phyloP scores from a whole-genome alignment of 352 stramenopile genomes.

The Phytopythium cucurbitacearum region DNA sequence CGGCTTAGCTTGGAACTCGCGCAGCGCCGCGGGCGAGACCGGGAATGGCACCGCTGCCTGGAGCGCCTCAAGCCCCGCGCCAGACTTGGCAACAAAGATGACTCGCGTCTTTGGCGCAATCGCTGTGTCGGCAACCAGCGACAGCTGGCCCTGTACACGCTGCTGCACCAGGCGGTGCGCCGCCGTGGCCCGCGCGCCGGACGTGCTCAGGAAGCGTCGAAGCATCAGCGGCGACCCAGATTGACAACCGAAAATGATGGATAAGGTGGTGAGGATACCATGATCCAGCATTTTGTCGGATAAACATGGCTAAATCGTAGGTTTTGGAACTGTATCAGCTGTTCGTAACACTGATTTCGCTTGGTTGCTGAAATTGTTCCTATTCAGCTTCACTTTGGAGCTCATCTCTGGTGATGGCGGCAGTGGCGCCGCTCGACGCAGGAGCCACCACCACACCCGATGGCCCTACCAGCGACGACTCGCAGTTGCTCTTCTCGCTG shows the following conservation, averaged over 20 bases:
- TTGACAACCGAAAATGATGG: not conserved
- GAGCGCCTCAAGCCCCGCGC: slow-evolving; percentile 15
- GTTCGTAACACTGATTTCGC: too few species aligned
- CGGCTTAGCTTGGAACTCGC: slow-evolving; percentile 60
- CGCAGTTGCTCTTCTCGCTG: slow-evolving; percentile 35
- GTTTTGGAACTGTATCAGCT: too few species aligned
- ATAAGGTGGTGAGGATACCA: not conserved
- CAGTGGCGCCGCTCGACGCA: too few species aligned
- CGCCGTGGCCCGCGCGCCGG: slow-evolving; percentile 11
- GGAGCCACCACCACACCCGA: too few species aligned
- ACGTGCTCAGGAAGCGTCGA: slow-evolving; percentile 41
- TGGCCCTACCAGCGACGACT: not conserved
- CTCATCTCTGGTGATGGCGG: too few species aligned
- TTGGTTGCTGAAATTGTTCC: too few species aligned
- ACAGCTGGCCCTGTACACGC: slow-evolving; percentile 46
- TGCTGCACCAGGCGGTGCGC: slow-evolving; percentile 64
- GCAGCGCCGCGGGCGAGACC: slow-evolving; percentile 55
- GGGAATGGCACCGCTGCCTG: slow-evolving; percentile 51
- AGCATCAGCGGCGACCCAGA: slow-evolving; percentile 12
- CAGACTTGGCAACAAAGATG: slow-evolving; percentile 38
- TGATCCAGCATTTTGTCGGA: too few species aligned
- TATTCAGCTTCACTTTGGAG: too few species aligned
- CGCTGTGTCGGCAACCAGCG: slow-evolving; percentile 15
- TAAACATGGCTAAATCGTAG: too few species aligned
- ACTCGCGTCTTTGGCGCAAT: slow-evolving; percentile 36